Conservation (phyloP, 495 filamentous ascomycete species). For the Neurospora terricola region DNA sequence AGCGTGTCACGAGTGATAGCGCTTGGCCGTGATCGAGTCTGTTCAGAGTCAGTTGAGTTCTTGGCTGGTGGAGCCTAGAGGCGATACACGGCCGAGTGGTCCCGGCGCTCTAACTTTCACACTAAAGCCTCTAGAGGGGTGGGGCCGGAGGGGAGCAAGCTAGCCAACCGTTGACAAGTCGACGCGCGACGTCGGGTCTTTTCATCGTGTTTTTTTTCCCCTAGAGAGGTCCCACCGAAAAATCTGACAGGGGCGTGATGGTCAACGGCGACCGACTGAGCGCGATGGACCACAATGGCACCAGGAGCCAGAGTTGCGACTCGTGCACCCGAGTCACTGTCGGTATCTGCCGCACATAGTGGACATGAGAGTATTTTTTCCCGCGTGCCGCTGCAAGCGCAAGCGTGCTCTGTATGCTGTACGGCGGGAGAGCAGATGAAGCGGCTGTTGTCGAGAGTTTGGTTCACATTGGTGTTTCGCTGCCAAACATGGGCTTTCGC, state of each 20-base stretch:
- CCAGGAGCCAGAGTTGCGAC: background rate
- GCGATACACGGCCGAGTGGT: slow-evolving; percentile 9
- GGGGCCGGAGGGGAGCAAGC: background rate
- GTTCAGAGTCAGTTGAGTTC: slow-evolving; percentile 18
- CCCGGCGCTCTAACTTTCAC: background rate
- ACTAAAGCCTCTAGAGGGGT: background rate
- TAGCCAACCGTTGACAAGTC: background rate
- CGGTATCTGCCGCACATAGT: background rate
- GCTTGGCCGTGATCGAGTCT: slow-evolving; percentile 13
- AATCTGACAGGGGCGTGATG: background rate
- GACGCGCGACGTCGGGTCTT: background rate
- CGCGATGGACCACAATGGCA: background rate
- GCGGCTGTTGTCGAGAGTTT: background rate
- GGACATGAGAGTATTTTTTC: background rate
- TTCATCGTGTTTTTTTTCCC: background rate
- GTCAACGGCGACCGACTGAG: background rate
- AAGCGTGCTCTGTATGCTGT: background rate
- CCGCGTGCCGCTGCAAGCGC: background rate
- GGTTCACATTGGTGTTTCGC: background rate
- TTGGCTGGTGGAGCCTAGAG: slow-evolving; percentile 15
- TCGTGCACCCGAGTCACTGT: background rate
- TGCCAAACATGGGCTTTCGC: background rate
- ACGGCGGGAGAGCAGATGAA: background rate
- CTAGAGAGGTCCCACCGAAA: background rate
- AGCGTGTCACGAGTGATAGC: slow-evolving; percentile 7